Evolutionary conservation across 257 asterid genomes (phyloP).

Genomic region (Primulina tabacum): DNA sequence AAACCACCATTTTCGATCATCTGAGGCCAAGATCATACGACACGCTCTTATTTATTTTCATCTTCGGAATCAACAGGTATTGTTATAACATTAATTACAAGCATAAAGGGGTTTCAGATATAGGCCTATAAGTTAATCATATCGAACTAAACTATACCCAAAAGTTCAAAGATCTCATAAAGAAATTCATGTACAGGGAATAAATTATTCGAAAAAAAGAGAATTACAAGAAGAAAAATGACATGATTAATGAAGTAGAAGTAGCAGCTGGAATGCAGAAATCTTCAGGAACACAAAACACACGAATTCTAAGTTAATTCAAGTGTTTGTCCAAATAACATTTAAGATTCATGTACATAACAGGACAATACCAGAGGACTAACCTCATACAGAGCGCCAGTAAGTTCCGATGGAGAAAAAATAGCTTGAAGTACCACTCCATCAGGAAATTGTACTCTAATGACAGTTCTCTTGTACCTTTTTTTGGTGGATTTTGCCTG

Average conservation of each 20-base stretch:
- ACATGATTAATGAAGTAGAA: not conserved
- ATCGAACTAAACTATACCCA: not conserved
- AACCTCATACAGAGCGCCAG: slow-evolving; percentile 79
- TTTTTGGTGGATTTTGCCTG: slow-evolving; percentile 79
- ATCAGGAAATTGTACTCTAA: slow-evolving; percentile 88
- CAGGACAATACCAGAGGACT: slow-evolving; percentile 26
- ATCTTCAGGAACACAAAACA: not conserved
- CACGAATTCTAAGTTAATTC: not conserved
- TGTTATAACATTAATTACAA: not conserved
- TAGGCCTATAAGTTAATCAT: slow-evolving; percentile 12
- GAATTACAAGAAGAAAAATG: not conserved
- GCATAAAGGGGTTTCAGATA: not conserved
- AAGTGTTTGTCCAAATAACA: not conserved
- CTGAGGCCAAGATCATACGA: not conserved
- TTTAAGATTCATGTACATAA: not conserved
- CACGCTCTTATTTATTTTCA: not conserved
- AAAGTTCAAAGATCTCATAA: not conserved
- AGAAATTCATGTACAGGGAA: not conserved
- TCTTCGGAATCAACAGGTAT: not conserved
- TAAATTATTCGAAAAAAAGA: not conserved
- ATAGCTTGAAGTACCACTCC: slow-evolving; percentile 89
- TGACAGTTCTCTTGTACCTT: slow-evolving; percentile 60
- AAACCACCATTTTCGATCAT: not conserved
- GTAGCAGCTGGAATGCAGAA: not conserved
- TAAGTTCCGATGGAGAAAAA: slow-evolving; percentile 70